Base-by-base conservation (phyloP, 192 early-diverging fungal species). In the Entomortierella parvispora region DNA sequence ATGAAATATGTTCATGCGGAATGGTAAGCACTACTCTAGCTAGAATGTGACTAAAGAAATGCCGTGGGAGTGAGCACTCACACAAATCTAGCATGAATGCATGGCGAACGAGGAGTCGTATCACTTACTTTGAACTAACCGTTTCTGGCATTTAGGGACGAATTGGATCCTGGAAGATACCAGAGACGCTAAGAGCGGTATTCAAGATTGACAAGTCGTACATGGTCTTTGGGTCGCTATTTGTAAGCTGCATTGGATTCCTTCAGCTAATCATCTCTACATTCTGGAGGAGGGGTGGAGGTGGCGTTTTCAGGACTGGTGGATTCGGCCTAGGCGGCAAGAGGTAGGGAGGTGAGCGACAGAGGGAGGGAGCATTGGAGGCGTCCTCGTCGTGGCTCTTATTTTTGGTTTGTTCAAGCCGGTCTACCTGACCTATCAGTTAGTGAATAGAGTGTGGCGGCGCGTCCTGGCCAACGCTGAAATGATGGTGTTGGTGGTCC, bases 1-100 rank as follows among this genome's bases (percentile, higher is more conserved):
- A 88, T 88, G 85, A 64, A 83, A 71, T 85, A 80, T 32, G 81
- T 82, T 2, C 83, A 75, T 32, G 58, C 80, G 31, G 86, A 77
- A 54, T 88, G 87, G 72, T 76, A 63, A 45, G 50, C 20, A 23
- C 15, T 67, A 33, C 46, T 60, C 25, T 26, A 22, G 11, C 34
- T 52, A 4, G 49, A 17, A 1, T 10, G 49, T 20, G 23, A 9
- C 9, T 37, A 7, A 40, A 6, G 1, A 10, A 22, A 18, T 14
- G 2, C 25, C 32, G 2, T 11, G 15, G 23, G 2, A 47, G 4
- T 60, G 17, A 46, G 17, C 0, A 2, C 17, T 47, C 4, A 17
- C 46, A 46, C 25, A n/a, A 2, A 3, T 46, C 26, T 48, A 76
- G 72, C 58, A 44, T 88, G 65, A 88, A 88, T 69, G 74, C 80